These are phyloP conservation scores for Paxillus rubicundulus DNA, from an alignment of 768 basidiomycete species.

Conservation along the genomic window DNA sequence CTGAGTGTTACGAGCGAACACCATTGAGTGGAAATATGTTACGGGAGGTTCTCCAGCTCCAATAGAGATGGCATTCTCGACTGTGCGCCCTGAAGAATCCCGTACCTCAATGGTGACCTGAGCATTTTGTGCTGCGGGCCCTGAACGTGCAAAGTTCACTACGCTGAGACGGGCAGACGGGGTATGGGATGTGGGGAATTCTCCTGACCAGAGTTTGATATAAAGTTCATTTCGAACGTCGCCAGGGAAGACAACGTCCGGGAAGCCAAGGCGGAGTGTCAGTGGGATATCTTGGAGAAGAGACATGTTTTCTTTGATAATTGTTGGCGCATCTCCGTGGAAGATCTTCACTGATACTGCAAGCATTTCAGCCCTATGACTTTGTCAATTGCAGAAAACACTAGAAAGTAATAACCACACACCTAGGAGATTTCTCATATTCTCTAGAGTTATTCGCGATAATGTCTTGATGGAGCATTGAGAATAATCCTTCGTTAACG, in stretches of 20 bases:
- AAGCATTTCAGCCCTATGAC: conserved; percentile 75
- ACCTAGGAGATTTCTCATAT: conserved; percentile 82
- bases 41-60: conserved; percentile 84
- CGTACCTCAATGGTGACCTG: conserved; percentile 91
- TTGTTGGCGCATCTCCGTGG: conserved; percentile 72
- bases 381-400: conserved; percentile 1
- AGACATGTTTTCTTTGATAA: conserved; percentile 82
- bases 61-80: conserved; percentile 73
- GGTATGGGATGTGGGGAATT: conserved; percentile 62
- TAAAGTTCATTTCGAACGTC: conserved; percentile 93
- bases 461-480: conserved; percentile 94
- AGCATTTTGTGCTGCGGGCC: conserved; percentile 52
- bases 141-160: conserved; percentile 57
- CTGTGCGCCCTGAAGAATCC: conserved; percentile 60
- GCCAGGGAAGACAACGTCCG: conserved; percentile 93
- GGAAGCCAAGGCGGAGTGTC: conserved; percentile 87
- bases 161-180: conserved; percentile 57
- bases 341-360: conserved; percentile 85
- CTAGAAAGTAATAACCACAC: conserved; percentile 19
- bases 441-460: conserved; percentile 76
- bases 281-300: conserved; percentile 78
- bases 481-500: conserved; percentile 79
- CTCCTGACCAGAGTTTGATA: conserved; percentile 93
- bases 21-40: conserved; percentile 84
- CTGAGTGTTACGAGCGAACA: conserved; percentile 82